Evolutionary conservation across 352 stramenopile species (phyloP), one percentile per base, ranked within the genome.

Genomic region (Sclerospora graminicola): DNA sequence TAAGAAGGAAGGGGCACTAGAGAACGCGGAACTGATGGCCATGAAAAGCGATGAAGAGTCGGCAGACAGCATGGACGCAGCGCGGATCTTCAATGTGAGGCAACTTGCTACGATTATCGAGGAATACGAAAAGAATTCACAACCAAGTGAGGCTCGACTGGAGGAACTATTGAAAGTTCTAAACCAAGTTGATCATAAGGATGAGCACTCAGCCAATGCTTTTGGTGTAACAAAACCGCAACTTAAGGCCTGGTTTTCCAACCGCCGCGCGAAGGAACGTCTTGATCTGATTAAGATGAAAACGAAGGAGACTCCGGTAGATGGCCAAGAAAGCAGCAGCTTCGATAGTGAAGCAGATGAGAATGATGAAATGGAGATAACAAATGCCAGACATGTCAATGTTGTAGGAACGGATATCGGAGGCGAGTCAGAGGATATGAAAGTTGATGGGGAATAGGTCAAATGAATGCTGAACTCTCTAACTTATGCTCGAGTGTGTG

Each of bases 221-320:
- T 14, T 57, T 16, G 63, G 63, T 8, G 68, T 91, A 26, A 88
- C 77, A 19, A 89, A 85, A 58, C 69, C 69, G 13, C 80, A 89
- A 45, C 75, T 91, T 54, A 82, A 88, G 62, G 83, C 66, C 33
- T 91, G 80, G 80, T 91, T 91, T 33, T 84, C 77, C 7, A 84
- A 85, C 48, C 76, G 78, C 20, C 74, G 80, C 26, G 73, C 74
- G 5, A 89, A 91, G 37, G 80, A 91, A 42, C 77, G 75, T 31
- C 56, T 79, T 21, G 80, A 88, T 45, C 52, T 89, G 32, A 74
- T 89, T 29, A 85, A 84, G 37, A 82, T 89, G 72, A 84, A 86
- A 53, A 72, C 63, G 15, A 72, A 78, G 43, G 63, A 75, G 35
- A 54, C 45, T n/a, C 49, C 44, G 24, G 61, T 32, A 28, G 56